A percentile compares a stretch with the other conserved stretches of the same genome.
Evolutionary conservation across 2,329 filamentous ascomycete species (phyloP).

Genomic region (Pseudocercospora cruenta): DNA sequence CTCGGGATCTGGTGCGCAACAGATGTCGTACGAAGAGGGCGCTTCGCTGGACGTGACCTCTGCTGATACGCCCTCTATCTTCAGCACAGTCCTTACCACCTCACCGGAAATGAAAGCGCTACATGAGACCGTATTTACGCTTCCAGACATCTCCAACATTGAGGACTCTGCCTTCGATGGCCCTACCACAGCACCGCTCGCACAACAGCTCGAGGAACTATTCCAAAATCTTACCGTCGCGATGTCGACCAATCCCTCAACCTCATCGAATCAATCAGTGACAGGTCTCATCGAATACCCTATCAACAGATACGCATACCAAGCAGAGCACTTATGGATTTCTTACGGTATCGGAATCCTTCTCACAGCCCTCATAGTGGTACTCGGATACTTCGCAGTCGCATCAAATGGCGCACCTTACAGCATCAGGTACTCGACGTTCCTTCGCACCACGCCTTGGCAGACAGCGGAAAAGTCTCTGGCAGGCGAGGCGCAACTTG

Average conservation of each 20-base stretch:
- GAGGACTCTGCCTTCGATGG: background rate
- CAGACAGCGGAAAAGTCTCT: background rate
- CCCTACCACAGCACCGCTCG: conserved; percentile 1
- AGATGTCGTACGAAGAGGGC: background rate
- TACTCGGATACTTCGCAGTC: conserved; percentile 3
- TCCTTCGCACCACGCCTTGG: conserved; percentile 10
- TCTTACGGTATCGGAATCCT: conserved; percentile 13
- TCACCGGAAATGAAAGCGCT: conserved; percentile 8
- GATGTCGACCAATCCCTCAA: conserved; percentile 8
- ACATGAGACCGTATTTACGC: background rate
- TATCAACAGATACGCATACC: conserved; percentile 8
- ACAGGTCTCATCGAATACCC: background rate
- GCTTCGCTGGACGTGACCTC: background rate
- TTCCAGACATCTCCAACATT: background rate
- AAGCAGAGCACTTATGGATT: conserved; percentile 5
- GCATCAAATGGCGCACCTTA: conserved; percentile 8
- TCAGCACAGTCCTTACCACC: conserved; percentile 4
- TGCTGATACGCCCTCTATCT: background rate
- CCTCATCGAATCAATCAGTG: conserved; percentile 6
- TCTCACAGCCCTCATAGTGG: conserved; percentile 6
- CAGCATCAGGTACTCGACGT: conserved; percentile 14
- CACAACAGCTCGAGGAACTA: conserved; percentile 11
- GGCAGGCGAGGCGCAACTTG: background rate
- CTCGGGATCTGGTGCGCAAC: background rate
- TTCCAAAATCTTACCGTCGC: conserved; percentile 10